Base-by-base conservation (phyloP, 2,329 filamentous ascomycete genomes). In the Tolypocladium pustulatum region DNA sequence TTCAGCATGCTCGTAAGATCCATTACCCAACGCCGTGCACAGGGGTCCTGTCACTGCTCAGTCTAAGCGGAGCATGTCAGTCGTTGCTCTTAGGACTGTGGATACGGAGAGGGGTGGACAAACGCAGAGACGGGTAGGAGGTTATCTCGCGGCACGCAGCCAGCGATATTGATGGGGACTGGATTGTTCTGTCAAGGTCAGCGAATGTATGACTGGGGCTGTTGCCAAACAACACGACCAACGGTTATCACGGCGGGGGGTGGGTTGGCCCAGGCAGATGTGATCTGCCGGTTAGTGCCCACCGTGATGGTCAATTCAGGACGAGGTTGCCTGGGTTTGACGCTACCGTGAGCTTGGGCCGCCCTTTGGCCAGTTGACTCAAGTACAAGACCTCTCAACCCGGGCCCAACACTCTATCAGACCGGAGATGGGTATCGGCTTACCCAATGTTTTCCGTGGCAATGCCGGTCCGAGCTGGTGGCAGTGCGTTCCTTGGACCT, bases 1-100 rank as follows among this genome's bases (percentile, higher is more conserved):
- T 81, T 80, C 66, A 81, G 69, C 72, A 81, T 78, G 68, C 75
- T 78, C 65, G 74, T 78, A 65, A 81, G 78, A 66, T 78, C 78
- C 78, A 81, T 81, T 60, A 79, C 75, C 70, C 78, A 76, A 64
- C 73, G 72, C 55, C 77, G 71, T 61, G 73, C 74, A 63, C 75
- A 73, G 67, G 75, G 77, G 69, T 51, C 52, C 68, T 71, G 71
- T 76, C 74, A 62, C 66, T 71, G 66, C 66, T 68, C 65, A 68
- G 68, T 62, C 68, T 68, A 56, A 13, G 63, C 64, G 37, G 51
- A 53, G 27, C 22, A 57, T 17, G 38, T 60, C 61, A 61, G 61
- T 57, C 49, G 51, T 59, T 53, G 38, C 10, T 56, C 54, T 38
- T 41, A 17, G 20, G 15, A 54, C 27, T 25, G 54, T 49, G 58